phyloP scores from a whole-genome alignment of 768 basidiomycete genomes.

The Pluteus cervinus region DNA sequence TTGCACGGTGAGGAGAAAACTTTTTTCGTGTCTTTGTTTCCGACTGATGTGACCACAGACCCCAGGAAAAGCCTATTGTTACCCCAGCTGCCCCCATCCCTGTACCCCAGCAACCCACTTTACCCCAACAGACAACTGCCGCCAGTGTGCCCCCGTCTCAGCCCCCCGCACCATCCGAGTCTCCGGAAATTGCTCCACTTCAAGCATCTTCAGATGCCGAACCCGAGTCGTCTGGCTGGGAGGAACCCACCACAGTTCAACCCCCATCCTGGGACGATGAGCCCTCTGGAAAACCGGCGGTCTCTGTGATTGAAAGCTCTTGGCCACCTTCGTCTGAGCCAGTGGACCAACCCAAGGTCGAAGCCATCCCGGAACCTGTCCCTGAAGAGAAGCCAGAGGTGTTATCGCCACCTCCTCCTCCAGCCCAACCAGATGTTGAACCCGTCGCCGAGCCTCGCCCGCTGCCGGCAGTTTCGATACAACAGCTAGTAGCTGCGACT shows the following conservation, averaged over 20 bases:
- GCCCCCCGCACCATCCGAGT: conserved; percentile 1
- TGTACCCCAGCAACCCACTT: conserved; percentile 24
- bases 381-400: background rate
- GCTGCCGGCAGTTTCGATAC: conserved; percentile 22
- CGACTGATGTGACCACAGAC: conserved; percentile 28
- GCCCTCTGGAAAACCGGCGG: conserved; percentile 31
- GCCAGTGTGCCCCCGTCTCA: background rate
- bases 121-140: conserved; percentile 21
- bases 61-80: conserved; percentile 58
- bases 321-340: conserved; percentile 12
- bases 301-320: conserved; percentile 12
- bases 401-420: conserved; percentile 7
- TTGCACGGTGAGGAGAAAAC: conserved; percentile 54
- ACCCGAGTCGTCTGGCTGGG: conserved; percentile 42
- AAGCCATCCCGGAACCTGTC: conserved; percentile 9
- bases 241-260: conserved; percentile 69
- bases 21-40: conserved; percentile 4
- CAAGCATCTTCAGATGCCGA: conserved; percentile 27
- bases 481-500: conserved; percentile 32
- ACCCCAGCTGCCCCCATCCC: conserved; percentile 28
- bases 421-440: conserved; percentile 24
- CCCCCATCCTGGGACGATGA: conserved; percentile 72
- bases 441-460: too few species aligned
- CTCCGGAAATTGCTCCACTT: conserved; percentile 18
- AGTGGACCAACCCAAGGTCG: conserved; percentile 6